Evolutionary conservation across 768 basidiomycete genomes (phyloP), one percentile per base, ranked within the genome.

Genomic region (Arthromyces matolae): DNA sequence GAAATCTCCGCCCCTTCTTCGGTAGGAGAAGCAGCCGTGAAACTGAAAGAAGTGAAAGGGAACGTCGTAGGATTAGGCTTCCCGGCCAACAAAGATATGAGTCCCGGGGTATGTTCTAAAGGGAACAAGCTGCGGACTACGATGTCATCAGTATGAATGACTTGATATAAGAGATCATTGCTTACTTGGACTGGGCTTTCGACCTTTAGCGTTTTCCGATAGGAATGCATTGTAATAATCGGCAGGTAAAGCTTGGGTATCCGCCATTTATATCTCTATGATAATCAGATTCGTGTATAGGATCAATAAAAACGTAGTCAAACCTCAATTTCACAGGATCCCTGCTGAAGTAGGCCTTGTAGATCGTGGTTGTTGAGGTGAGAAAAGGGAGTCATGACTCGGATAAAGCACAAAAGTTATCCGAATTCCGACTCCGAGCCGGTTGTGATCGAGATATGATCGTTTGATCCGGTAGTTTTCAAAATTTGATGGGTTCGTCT

Each of bases 21-120:
- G 19, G 61, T 64, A 3, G 78, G 79, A 9, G 80, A 77, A 16
- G 74, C 69, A 3, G 81, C 74, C 1, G 72, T 79, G 64, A 89
- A 81, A 46, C 77, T 83, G 56, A 98, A 70, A 0, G 85, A 83
- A 2, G 83, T 82, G 70, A 98, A 89, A 1, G 95, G 95, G 70
- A 97, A 98, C 16, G 90, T 87, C n/a, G 76, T 71, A 7, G 84
- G 76, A 60, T 95, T 94, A 5, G 95, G 95, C 65, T 94, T 93
- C 22, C 95, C 95, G 0, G 93, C 93, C 6, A 94, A 79, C 25
- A 93, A 64, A 3, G 86, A 89, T 46, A 93, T 83, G 29, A 90
- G 62, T 0, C 89, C 89, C 0, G 93, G 91, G 0, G 70, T 77
- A 18, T 75, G 74, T 65, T 97, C 95, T 22, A 93, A 73, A 0